These are phyloP conservation scores for Conticribra weissflogii DNA, from an alignment of 108 stramenopile genomes.

Conservation along the genomic window DNA sequence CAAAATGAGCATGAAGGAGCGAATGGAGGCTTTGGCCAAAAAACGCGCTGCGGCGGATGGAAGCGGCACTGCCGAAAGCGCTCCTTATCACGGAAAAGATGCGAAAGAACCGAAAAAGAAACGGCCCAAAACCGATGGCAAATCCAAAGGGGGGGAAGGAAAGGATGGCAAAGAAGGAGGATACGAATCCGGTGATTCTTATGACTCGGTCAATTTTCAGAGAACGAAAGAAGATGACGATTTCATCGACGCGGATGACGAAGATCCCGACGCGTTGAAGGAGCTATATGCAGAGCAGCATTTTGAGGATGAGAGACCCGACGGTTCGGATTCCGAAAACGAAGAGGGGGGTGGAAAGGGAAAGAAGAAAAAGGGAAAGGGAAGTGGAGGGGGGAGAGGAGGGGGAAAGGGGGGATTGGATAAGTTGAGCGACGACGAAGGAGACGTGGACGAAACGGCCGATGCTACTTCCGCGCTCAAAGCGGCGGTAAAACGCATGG, in stretches of 20 bases:
- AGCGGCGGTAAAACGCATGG: slow-evolving; percentile 78
- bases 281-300: slow-evolving; percentile 90
- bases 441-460: slow-evolving; percentile 54
- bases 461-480: slow-evolving; percentile 73
- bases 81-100: too few species aligned
- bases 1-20: slow-evolving; percentile 55
- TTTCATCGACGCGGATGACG: slow-evolving; percentile 90
- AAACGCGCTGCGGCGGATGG: slow-evolving; percentile 43
- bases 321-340: slow-evolving; percentile 61
- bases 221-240: slow-evolving; percentile 87
- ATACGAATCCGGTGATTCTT: slow-evolving; percentile 69
- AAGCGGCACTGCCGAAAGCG: background rate
- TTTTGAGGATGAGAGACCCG: slow-evolving; percentile 85
- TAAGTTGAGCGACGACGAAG: slow-evolving; percentile 44
- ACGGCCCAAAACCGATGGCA: slow-evolving; percentile 33
- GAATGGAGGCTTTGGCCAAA: slow-evolving; percentile 80
- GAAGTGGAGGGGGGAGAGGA: slow-evolving; percentile 6
- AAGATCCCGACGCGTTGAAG: slow-evolving; percentile 83
- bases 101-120: slow-evolving; percentile 24
- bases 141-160: slow-evolving; percentile 15
- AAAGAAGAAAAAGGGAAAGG: slow-evolving; percentile 27
- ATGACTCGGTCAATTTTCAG: slow-evolving; percentile 69
- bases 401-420: slow-evolving; percentile 47
- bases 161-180: slow-evolving; percentile 44
- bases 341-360: slow-evolving; percentile 13